Base-by-base conservation (phyloP, 495 filamentous ascomycete species). In the Penicillium canariense region DNA sequence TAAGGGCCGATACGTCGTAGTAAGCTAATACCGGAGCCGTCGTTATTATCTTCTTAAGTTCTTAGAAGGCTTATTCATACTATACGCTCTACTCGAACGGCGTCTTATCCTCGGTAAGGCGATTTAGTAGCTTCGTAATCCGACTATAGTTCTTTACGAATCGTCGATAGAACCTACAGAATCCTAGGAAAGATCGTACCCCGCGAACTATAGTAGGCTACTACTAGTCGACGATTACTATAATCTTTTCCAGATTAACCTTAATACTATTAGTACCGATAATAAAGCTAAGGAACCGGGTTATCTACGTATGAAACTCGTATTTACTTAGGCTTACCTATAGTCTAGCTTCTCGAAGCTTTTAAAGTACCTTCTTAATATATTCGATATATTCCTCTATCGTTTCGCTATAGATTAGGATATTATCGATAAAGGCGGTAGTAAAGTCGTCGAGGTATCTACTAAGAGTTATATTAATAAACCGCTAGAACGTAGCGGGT, bases 271-370 rank as follows among this genome's bases (percentile, higher is more conserved):
- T 36, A 0, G 26, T 58, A 3, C 35, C 8, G 4, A 50, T 20
- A 30, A 50, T 50, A 28, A 38, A 50, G 5, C 48, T 14, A 25
- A 50, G 15, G 34, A 50, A 72, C 11, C 65, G 51, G 1, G 54
- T 62, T 15, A 53, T 9, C 0, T 12, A 45, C 3, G 56, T 25
- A 49, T 60, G 14, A 31, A 76, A 74, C 35, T 68, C 50, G 23
- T 52, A 72, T 47, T 76, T 74, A 1, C 50, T 10, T 4, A 70
- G 11, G 8, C 59, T 47, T 0, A 32, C 39, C n/a, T 53, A 18
- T 14, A 50, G 20, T 2, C 35, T 25, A 9, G 14, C 35, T 18
- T 36, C 36, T 3, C 14, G 0, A 0, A 50, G 26, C 6, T 11
- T 23, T 11, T 30, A 8, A 0, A 50, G 6, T 0, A 50, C 48